Evolutionary conservation across 2,329 filamentous ascomycete species (phyloP).

Genomic region (Fusarium pseudocircinatum): DNA sequence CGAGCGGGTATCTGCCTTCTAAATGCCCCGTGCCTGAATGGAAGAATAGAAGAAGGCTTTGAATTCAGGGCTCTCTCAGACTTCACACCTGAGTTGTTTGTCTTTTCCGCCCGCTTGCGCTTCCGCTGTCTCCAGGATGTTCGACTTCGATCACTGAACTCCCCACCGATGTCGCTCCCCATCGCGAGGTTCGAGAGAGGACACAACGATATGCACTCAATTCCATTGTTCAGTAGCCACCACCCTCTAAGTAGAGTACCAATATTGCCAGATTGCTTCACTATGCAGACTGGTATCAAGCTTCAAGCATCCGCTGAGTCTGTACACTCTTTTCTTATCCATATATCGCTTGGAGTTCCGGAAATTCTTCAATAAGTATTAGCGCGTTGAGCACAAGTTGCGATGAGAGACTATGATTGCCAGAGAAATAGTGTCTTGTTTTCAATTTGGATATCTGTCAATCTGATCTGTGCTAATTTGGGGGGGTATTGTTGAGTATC

Average conservation of each 20-base stretch:
- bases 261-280: accelerated
- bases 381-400: neutral
- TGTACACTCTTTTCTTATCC: neutral
- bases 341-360: accelerated
- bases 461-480: neutral
- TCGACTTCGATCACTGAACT: neutral
- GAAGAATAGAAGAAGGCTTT: accelerated
- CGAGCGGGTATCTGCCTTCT: accelerated
- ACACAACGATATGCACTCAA: accelerated
- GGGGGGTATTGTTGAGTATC: neutral
- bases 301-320: accelerated
- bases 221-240: accelerated
- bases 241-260: accelerated
- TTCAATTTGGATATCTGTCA: neutral
- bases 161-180: neutral
- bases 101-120: accelerated
- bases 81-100: accelerated
- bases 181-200: neutral
- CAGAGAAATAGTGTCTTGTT: neutral
- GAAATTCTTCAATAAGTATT: accelerated
- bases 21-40: accelerated
- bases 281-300: accelerated
- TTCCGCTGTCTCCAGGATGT: accelerated
- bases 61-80: accelerated
- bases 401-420: accelerated